Evolutionary conservation across 2,329 filamentous ascomycete species (phyloP).

Genomic region (Xylaria sp.): DNA sequence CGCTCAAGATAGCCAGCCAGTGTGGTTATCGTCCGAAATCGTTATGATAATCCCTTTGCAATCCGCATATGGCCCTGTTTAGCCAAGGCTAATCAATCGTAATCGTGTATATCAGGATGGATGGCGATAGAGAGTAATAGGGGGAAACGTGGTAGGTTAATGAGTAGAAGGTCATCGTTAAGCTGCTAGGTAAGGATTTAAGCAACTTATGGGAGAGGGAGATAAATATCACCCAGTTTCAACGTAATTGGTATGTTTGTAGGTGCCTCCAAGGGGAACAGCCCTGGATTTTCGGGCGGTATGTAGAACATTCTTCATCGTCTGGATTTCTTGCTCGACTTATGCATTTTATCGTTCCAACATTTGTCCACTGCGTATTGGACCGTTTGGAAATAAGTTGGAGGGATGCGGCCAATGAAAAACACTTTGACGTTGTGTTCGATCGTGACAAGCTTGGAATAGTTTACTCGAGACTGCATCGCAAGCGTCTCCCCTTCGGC

Average conservation of each 20-base stretch:
- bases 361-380: constrained; percentile 60
- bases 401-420: constrained; percentile 63
- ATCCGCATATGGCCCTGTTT: background rate
- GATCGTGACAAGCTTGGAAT: constrained; percentile 65
- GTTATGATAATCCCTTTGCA: constrained; percentile 4
- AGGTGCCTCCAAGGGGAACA: constrained; percentile 33
- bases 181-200: constrained; percentile 13
- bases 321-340: constrained; percentile 42
- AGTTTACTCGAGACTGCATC: constrained; percentile 66
- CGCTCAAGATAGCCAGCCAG: background rate
- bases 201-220: constrained; percentile 19
- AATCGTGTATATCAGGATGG: background rate
- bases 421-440: constrained; percentile 69
- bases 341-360: constrained; percentile 59
- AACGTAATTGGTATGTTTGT: constrained; percentile 37
- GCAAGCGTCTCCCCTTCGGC: constrained; percentile 59
- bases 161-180: constrained; percentile 10
- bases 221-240: constrained; percentile 23
- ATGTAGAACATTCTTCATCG: constrained; percentile 36
- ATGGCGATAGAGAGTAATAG: background rate
- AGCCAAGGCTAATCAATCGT: background rate
- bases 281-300: constrained; percentile 19
- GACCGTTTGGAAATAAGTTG: constrained; percentile 56
- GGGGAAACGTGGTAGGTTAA: constrained; percentile 24
- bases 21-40: background rate